Conservation (phyloP, 2,329 filamentous ascomycete species). For the Talaromyces funiculosus region DNA sequence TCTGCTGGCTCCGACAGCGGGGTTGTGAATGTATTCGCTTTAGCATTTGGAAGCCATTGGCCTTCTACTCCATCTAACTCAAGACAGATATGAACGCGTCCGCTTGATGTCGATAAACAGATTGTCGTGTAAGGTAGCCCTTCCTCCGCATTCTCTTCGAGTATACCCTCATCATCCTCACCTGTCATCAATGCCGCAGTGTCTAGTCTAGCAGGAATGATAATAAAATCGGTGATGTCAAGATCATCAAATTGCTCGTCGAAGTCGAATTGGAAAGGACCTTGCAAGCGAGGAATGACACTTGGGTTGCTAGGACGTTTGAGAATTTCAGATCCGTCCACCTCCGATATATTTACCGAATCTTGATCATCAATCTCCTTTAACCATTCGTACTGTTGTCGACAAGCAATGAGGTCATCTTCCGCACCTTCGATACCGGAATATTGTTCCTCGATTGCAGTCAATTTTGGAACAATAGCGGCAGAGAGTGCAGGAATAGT, state of each 20-base stretch:
- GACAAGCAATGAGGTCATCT: slow-evolving; percentile 41
- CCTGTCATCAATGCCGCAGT: slow-evolving; percentile 49
- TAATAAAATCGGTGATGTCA: slow-evolving; percentile 57
- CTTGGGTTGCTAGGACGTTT: slow-evolving; percentile 50
- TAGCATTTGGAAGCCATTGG: slow-evolving; percentile 54
- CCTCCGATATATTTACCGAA: slow-evolving; percentile 36
- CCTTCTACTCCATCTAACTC: slow-evolving; percentile 58
- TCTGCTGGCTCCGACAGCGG: slow-evolving; percentile 39
- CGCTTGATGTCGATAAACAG: slow-evolving; percentile 52
- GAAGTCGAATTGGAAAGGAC: slow-evolving; percentile 52
- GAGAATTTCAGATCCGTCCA: slow-evolving; percentile 50
- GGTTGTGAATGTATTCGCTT: slow-evolving; percentile 36
- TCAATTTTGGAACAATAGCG: slow-evolving; percentile 69
- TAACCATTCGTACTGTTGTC: slow-evolving; percentile 58
- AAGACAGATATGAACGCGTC: slow-evolving; percentile 54
- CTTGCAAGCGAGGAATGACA: slow-evolving; percentile 56
- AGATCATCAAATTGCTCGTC: slow-evolving; percentile 48
- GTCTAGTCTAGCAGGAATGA: slow-evolving; percentile 50
- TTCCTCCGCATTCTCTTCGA: slow-evolving; percentile 42
- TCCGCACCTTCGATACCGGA: slow-evolving; percentile 32
- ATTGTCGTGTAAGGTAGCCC: slow-evolving; percentile 54
- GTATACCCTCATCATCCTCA: slow-evolving; percentile 43
- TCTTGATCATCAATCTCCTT: slow-evolving; percentile 52
- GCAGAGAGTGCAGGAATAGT: slow-evolving; percentile 77
- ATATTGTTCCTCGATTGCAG: slow-evolving; percentile 37